Evolutionary conservation across 192 early-diverging fungal genomes (phyloP), one percentile per base, ranked within the genome.

Genomic region (Radiomyces spectabilis): DNA sequence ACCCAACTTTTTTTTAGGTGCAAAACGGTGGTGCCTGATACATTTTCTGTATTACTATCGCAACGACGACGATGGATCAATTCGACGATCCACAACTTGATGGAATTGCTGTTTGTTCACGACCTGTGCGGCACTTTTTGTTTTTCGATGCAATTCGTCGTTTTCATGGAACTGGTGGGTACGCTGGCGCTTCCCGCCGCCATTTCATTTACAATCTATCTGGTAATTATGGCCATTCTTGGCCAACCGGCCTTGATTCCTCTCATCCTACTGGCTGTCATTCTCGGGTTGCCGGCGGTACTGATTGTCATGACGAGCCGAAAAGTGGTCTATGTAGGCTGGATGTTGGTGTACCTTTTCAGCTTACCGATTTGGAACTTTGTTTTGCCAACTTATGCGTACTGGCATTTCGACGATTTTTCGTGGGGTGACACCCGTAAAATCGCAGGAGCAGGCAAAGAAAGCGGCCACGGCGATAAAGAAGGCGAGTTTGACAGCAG

Each of bases 41-140:
- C 82, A 22, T 95, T 95, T 78, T 77, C 71, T 42, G 84, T 93
- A 12, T 61, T 93, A 32, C 67, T 91, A 33, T 90, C 86, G 35
- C 91, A 93, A 67, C 81, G 89, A 2, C 82, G 91, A n/a, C 80
- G 92, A 27, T 95, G 92, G 92, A 95, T 95, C 73, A 95, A 95
- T 72, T 95, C 92, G 13, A 95, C 92, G 0, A 83, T 95, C 26
- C 92, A 95, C 52, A 94, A 94, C 57, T 72, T 94, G 53, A 61
- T 83, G 59, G 92, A 94, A 68, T 55, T 94, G 40, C 77, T 94
- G 25, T 66, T 88, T 41, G 84, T 93, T 51, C 73, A 80, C 25
- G 86, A 94, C 60, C 73, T 94, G 43, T 94, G 92, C 67, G 92
- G 92, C 2, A 86, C 82, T 5, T 94, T 91, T 65, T 93, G 87